phyloP scores from a whole-genome alignment of 352 stramenopile species.

The Pythium biforme region DNA sequence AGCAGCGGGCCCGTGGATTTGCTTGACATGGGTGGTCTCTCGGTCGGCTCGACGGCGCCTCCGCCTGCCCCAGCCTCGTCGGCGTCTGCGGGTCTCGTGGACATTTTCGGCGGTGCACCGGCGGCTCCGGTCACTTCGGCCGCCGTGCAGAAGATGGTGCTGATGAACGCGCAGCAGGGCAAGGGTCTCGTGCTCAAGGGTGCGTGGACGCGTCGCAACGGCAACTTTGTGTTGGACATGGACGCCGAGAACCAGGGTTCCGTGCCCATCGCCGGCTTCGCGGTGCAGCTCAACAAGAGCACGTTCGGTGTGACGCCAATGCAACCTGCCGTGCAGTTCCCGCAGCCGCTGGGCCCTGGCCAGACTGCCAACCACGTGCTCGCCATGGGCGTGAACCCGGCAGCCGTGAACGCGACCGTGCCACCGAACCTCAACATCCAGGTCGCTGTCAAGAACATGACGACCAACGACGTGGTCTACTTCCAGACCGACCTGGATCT shows the following conservation, averaged over 20 bases:
- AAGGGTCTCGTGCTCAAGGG: slow-evolving; percentile 91
- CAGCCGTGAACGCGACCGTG: slow-evolving; percentile 72
- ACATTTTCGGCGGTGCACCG: slow-evolving; percentile 73
- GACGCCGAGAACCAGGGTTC: slow-evolving; percentile 89
- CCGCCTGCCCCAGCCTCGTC: slow-evolving; percentile 34
- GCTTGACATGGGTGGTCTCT: slow-evolving; percentile 87
- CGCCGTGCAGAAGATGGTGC: slow-evolving; percentile 57
- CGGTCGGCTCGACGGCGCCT: slow-evolving; percentile 48
- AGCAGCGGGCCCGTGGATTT: slow-evolving; percentile 52
- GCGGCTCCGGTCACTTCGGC: slow-evolving; percentile 34
- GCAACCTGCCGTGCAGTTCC: slow-evolving; percentile 88
- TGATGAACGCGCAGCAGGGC: slow-evolving; percentile 75
- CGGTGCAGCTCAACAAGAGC: slow-evolving; percentile 98
- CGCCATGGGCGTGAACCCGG: slow-evolving; percentile 75
- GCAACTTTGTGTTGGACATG: slow-evolving; percentile 70
- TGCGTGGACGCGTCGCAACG: slow-evolving; percentile 57
- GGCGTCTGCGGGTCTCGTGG: slow-evolving; percentile 49
- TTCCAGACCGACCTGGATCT: slow-evolving; percentile 94
- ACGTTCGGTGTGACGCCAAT: slow-evolving; percentile 94
- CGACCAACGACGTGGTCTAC: slow-evolving; percentile 93
- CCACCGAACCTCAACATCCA: slow-evolving; percentile 88
- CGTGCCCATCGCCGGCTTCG: slow-evolving; percentile 86
- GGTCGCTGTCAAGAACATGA: slow-evolving; percentile 97
- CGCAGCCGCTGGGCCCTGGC: slow-evolving; percentile 59
- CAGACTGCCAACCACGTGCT: slow-evolving; percentile 75